These are phyloP conservation scores for Starmerella cellae DNA, from an alignment of 805 yeast species.

Conservation along the genomic window DNA sequence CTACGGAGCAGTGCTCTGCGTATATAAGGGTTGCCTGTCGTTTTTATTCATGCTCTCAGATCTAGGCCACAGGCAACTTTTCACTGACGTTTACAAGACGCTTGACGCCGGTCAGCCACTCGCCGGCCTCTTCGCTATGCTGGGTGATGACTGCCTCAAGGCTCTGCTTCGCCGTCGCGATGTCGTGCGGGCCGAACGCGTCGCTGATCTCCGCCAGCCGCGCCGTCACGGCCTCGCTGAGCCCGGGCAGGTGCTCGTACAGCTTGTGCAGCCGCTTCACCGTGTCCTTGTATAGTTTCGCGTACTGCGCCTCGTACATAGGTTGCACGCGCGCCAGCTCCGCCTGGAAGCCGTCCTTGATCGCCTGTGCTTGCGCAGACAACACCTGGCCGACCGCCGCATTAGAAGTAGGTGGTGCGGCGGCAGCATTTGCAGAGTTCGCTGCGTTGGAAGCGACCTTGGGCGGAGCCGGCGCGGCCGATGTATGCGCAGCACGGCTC, in stretches of 20 bases:
- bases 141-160: constrained; percentile 47
- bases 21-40: too few species aligned
- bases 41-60: too few species aligned
- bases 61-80: constrained; percentile 22
- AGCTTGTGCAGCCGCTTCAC: constrained; percentile 67
- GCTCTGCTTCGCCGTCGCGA: constrained; percentile 40
- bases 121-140: constrained; percentile 62
- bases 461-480: constrained; percentile 7
- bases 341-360: constrained; percentile 42
- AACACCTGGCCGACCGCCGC: background rate
- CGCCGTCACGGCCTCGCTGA: constrained; percentile 43
- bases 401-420: constrained; percentile 21
- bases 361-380: constrained; percentile 15
- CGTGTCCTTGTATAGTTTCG: constrained; percentile 64
- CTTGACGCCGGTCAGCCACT: constrained; percentile 87
- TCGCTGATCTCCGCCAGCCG: constrained; percentile 40
- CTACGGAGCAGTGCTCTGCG: too few species aligned
- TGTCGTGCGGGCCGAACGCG: constrained; percentile 43
- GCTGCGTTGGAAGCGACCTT: background rate
- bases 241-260: constrained; percentile 64
- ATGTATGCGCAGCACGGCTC: too few species aligned
- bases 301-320: constrained; percentile 56
- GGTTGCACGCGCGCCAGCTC: constrained; percentile 56
- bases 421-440: constrained; percentile 13
- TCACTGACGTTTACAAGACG: constrained; percentile 61